Percentiles rank a stretch among this genome's conserved stretches.
Conservation (phyloP, 495 filamentous ascomycete species). For the Podospora tetraspora region DNA sequence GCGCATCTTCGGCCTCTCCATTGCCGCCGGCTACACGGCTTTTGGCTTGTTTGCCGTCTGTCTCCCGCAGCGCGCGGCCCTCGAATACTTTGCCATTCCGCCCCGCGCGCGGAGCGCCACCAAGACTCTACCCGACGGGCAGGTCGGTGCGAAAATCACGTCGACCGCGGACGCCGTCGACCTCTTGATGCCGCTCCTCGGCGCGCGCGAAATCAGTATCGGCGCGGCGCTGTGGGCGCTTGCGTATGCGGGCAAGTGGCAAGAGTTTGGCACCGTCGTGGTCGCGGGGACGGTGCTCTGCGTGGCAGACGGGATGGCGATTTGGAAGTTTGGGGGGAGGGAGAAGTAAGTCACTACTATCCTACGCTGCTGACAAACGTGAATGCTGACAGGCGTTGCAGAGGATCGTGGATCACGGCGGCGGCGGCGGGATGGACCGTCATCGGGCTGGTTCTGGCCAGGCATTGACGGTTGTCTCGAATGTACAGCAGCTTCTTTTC, state of each 20-base stretch:
- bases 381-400: background rate
- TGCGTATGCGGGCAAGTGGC: constrained; percentile 4
- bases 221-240: constrained; percentile 2
- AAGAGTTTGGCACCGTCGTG: constrained; percentile 4
- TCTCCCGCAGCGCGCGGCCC: background rate
- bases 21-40: constrained; percentile 7
- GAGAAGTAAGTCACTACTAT: constrained; percentile 5
- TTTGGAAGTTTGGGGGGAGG: constrained; percentile 1
- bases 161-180: background rate
- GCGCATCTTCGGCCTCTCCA: constrained; percentile 6
- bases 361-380: too few relatives aligned
- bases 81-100: background rate
- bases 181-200: background rate
- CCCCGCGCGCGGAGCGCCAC: background rate
- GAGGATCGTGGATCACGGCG: background rate
- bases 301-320: background rate
- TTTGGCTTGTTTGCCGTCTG: background rate
- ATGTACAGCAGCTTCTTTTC: background rate
- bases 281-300: constrained; percentile 8
- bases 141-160: background rate
- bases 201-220: constrained; percentile 1
- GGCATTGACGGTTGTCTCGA: background rate
- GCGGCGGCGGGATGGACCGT: constrained; percentile 9
- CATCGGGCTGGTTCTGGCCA: constrained; percentile 2
- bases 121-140: too few relatives aligned